Evolutionary conservation across 805 yeast species (phyloP).

Genomic region (Wickerhamomyces kurtzmanii): DNA sequence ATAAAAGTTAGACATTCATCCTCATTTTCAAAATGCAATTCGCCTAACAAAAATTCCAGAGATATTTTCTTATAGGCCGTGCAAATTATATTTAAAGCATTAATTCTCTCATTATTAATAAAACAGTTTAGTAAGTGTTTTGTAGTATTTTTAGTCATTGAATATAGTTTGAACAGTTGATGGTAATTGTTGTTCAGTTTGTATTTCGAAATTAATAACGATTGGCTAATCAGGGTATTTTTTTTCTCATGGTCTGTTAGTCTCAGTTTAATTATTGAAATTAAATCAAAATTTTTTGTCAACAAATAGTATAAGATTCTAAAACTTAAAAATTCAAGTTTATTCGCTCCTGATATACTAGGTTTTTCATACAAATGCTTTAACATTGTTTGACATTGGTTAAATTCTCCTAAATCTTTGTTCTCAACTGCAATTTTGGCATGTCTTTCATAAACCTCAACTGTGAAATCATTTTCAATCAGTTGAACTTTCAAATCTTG

Average conservation of each 20-base stretch:
- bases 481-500: conserved; percentile 93
- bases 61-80: conserved; percentile 43
- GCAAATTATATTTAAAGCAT: conserved; percentile 44
- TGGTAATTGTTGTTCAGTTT: conserved; percentile 38
- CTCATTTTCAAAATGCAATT: conserved; percentile 29
- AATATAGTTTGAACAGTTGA: conserved; percentile 34
- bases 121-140: conserved; percentile 42
- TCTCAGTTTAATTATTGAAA: conserved; percentile 28
- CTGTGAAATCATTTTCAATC: conserved; percentile 67
- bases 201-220: conserved; percentile 21
- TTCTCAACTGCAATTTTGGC: conserved; percentile 80
- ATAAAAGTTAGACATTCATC: conserved; percentile 34
- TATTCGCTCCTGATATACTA: conserved; percentile 23
- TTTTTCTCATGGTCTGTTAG: conserved; percentile 22
- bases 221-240: conserved; percentile 8
- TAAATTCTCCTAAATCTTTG: conserved; percentile 85
- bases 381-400: conserved; percentile 86
- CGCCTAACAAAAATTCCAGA: conserved; percentile 24
- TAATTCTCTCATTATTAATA: conserved; percentile 46
- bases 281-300: conserved; percentile 44
- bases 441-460: conserved; percentile 75
- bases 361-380: conserved; percentile 45
- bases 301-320: conserved; percentile 65
- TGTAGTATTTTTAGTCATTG: conserved; percentile 29
- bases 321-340: conserved; percentile 63